Conservation (phyloP, 768 basidiomycete species). For the Saitozyma podzolica region DNA sequence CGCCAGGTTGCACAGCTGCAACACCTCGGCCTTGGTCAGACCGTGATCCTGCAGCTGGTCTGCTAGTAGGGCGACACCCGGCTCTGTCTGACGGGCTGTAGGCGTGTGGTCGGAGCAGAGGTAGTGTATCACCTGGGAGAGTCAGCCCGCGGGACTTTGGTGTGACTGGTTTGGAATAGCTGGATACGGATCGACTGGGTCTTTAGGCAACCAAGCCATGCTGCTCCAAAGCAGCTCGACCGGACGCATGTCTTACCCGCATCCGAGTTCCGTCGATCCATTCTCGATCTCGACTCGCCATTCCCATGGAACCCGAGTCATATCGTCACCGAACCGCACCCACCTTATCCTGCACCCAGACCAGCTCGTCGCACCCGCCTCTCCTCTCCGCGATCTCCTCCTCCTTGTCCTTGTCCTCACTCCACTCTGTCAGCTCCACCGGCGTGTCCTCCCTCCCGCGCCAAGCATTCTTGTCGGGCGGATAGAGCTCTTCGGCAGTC, state of each 20-base stretch:
- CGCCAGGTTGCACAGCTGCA: slow-evolving; percentile 86
- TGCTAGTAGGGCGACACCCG: slow-evolving; percentile 67
- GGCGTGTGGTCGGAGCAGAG: slow-evolving; percentile 75
- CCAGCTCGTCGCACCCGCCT: slow-evolving; percentile 73
- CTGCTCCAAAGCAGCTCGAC: neutral
- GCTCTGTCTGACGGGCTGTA: slow-evolving; percentile 64
- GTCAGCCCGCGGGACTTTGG: neutral
- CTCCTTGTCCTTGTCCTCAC: slow-evolving; percentile 62
- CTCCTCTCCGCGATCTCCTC: slow-evolving; percentile 61
- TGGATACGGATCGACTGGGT: too few species aligned
- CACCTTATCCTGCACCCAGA: slow-evolving; percentile 84
- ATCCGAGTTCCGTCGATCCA: too few species aligned
- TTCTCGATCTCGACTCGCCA: too few species aligned
- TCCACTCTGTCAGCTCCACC: slow-evolving; percentile 21
- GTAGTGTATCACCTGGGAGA: slow-evolving; percentile 74
- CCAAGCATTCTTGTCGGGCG: slow-evolving; percentile 13
- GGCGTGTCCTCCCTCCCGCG: slow-evolving; percentile 23
- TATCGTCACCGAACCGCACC: slow-evolving; percentile 19
- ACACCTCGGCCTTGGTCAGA: slow-evolving; percentile 86
- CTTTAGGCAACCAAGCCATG: too few species aligned
- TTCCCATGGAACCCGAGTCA: too few species aligned
- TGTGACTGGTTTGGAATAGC: too few species aligned
- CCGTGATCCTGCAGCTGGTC: slow-evolving; percentile 66
- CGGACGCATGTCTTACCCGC: too few species aligned
- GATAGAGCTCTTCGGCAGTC: neutral